Base-by-base conservation (phyloP, 2,329 filamentous ascomycete species). In the Coniochaeta hoffmannii region DNA sequence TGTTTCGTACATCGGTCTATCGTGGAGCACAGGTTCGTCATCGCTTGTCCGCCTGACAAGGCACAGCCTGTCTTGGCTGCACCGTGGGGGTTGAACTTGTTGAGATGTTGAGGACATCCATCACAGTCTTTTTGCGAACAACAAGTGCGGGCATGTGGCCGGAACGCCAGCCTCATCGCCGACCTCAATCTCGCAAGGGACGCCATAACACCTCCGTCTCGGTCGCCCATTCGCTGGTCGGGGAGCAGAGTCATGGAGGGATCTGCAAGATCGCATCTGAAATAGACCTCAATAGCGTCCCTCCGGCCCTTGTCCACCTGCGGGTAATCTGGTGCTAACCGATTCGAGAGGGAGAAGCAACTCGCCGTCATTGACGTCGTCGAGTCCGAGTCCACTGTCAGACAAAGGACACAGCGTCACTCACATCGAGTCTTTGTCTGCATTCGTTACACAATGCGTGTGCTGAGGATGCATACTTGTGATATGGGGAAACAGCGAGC, bases 191-290 rank as follows among this genome's bases (percentile, higher is more conserved):
- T 51, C 49, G 22, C 11, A 12, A 22, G 12, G 19, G 3, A 34
- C 31, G 41, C 41, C 41, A 46, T 24, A 8, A 32, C 6, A 26
- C 12, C 31, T 31, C 28, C 8, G 32, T 51, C 49, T 51, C 28
- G 22, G 49, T 10, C 12, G 49, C 28, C 28, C 49, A 51, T 51
- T 51, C 49, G 49, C 22, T 51, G 28, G 49, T 51, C 28, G 49
- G 49, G 28, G 31, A 51, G 28, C 26, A 19, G 49, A 26, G 1
- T 11, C 26, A 17, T 1, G 24, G 12, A 10, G 28, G 12, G 49
- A 51, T 51, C 49, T 31, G 31, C 49, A 51, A 51, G 49, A 51
- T 51, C 49, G 49, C 44, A 51, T 51, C 49, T 51, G n/a, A 34
- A 51, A 19, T 51, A 28, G n/a, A 51, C 30, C 32, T 51, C 31